These are phyloP conservation scores for Aeschynomene evenia DNA, from an alignment of 306 rosid species.

Conservation along the genomic window DNA sequence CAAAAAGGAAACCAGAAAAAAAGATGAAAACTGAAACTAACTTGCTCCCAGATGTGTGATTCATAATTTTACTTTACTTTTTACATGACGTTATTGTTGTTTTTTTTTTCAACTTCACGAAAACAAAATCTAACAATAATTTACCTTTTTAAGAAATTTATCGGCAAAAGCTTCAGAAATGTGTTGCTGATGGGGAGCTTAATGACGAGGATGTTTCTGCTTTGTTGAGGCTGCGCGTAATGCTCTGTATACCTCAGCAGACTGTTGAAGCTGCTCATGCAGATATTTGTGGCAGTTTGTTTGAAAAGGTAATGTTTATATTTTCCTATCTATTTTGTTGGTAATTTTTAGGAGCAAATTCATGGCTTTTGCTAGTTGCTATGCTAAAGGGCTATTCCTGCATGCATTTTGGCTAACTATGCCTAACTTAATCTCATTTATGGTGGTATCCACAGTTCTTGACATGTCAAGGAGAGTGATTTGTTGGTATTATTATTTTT, in stretches of 20 bases:
- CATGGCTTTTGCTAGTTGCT: slow-evolving; percentile 24
- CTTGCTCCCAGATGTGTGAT: background rate
- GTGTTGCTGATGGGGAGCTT: slow-evolving; percentile 89
- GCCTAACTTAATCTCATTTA: background rate
- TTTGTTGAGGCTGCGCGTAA: slow-evolving; percentile 81
- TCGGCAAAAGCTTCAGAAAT: slow-evolving; percentile 94
- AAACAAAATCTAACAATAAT: slow-evolving; percentile 33
- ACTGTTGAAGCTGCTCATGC: slow-evolving; percentile 88
- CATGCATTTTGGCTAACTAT: background rate
- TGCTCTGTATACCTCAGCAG: slow-evolving; percentile 90
- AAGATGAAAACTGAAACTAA: no score
- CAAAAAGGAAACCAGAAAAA: no score
- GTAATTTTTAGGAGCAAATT: slow-evolving; percentile 14
- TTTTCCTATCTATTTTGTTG: background rate
- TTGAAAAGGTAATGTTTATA: slow-evolving; percentile 70
- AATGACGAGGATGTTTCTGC: slow-evolving; percentile 76
- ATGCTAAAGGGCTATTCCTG: background rate
- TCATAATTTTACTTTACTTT: background rate
- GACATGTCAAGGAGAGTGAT: slow-evolving; percentile 16
- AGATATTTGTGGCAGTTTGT: slow-evolving; percentile 94
- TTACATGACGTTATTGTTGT: slow-evolving; percentile 8
- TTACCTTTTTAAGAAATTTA: slow-evolving; percentile 66
- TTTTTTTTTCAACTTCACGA: background rate
- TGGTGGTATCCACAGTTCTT: background rate
- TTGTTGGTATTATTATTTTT: background rate